phyloP scores from a whole-genome alignment of 225 moss, liverwort and hornwort species.

The Bryum argenteum region DNA sequence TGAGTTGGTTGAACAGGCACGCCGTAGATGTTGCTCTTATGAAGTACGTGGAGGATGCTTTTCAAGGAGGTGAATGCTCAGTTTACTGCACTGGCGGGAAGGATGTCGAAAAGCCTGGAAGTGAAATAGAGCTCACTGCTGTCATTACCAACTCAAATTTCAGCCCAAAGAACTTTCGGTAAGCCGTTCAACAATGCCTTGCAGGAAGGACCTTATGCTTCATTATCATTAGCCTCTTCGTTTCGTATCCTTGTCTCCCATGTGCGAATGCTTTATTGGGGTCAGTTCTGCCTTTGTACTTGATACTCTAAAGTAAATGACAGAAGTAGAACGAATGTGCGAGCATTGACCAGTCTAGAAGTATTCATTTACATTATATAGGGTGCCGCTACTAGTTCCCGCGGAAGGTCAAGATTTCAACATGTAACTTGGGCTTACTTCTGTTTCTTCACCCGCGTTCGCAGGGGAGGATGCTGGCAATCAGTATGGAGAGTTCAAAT shows the following conservation, averaged over 20 bases:
- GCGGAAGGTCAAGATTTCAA: background rate
- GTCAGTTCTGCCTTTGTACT: background rate
- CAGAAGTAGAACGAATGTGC: background rate
- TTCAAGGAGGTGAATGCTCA: constrained; percentile 82
- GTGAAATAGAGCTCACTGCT: constrained; percentile 72
- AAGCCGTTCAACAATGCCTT: background rate
- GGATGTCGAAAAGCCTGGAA: constrained; percentile 40
- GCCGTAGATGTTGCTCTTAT: constrained; percentile 80
- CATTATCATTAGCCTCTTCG: background rate
- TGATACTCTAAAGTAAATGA: background rate
- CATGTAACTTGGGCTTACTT: background rate
- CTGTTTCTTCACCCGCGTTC: background rate
- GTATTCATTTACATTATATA: background rate
- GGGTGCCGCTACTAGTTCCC: background rate
- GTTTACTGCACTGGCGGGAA: constrained; percentile 90
- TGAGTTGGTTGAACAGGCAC: constrained; percentile 52
- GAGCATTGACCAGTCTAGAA: background rate
- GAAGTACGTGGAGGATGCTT: constrained; percentile 91
- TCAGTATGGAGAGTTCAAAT: constrained; percentile 80
- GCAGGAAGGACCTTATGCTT: background rate
- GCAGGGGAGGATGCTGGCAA: constrained; percentile 94
- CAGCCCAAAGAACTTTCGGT: constrained; percentile 94
- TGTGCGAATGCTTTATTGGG: background rate
- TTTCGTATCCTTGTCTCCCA: constrained; percentile 8
- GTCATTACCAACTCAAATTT: constrained; percentile 87